Evolutionary conservation across 2,329 filamentous ascomycete genomes (phyloP).

Genomic region (Aureobasidium sp.): DNA sequence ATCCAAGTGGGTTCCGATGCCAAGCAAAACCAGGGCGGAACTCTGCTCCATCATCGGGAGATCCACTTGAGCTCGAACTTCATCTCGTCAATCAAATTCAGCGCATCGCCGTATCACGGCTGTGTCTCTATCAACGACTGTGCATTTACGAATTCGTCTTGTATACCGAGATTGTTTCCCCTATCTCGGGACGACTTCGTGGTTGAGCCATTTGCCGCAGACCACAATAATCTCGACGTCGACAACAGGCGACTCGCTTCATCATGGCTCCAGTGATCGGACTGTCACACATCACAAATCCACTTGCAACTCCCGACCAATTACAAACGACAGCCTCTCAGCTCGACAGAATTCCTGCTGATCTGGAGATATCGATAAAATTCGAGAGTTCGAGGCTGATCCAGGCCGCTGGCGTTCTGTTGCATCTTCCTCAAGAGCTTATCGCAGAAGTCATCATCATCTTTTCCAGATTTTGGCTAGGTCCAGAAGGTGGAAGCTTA

Average conservation of each 20-base stretch:
- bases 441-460: constrained; percentile 79
- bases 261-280: constrained; percentile 23
- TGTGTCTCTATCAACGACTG: not conserved
- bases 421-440: constrained; percentile 76
- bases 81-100: constrained; percentile 2
- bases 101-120: not conserved
- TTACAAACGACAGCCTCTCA: constrained; percentile 50
- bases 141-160: not conserved
- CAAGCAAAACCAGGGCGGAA: not conserved
- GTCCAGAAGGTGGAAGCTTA: constrained; percentile 42
- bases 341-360: constrained; percentile 50
- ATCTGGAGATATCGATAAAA: constrained; percentile 64
- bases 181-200: not conserved
- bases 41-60: not conserved
- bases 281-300: constrained; percentile 51
- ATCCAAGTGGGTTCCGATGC: not conserved
- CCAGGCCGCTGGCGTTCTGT: constrained; percentile 69
- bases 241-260: not conserved
- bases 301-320: constrained; percentile 62
- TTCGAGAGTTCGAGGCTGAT: constrained; percentile 64
- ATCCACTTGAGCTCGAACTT: constrained; percentile 5
- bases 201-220: not conserved
- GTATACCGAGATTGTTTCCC: not conserved
- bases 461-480: constrained; percentile 72
- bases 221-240: not conserved